Base-by-base conservation (phyloP, 208 protist genomes). In the Acanthamoeba sp. region DNA sequence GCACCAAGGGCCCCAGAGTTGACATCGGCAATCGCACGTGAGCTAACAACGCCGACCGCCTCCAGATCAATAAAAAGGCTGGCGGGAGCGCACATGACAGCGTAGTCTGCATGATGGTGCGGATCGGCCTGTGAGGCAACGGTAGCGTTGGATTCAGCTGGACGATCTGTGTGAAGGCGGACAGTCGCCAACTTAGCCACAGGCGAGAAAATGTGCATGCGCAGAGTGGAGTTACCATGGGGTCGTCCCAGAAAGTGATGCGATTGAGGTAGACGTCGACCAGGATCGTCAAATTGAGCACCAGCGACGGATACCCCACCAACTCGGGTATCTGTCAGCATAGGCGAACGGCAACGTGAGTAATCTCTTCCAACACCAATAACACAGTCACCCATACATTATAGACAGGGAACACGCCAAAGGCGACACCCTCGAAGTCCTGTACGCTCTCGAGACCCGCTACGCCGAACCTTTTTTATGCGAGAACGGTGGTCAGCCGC, bases 241-340 rank as follows among this genome's bases (percentile, higher is more conserved):
- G 10, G 29, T 90, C 82, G 24, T 62, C n/a, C 82, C 82, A 90
- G 7, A 27, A 29, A 14, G 48, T 64, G 6, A 90, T 22, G 0
- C 55, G 45, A 22, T 29, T 29, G 20, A 90, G 24, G 48, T 90
- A 90, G 45, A 90, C 45, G 29, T 62, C 52, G 18, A 90, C 82
- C 34, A 90, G 20, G 24, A 90, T 29, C 9, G 24, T 29, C 10
- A 64, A 2, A n/a, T 29, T 90, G 10, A 90, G 50, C 82, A 64
- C 48, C 27, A 90, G 34, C 9, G 82, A 1, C 16, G 82, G 6
- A 10, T 27, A 24, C 1, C 14, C 48, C 4, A 16, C 32, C n/a
- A 90, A 22, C 18, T 90, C 82, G 6, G 82, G 82, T 3, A 90
- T 59, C 78, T 88, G 50, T 1, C 1, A 1, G 1, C 20, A 18